A percentile compares a stretch with the other conserved stretches of the same genome.
These are phyloP conservation scores for Penicillium hordei DNA, from an alignment of 2,329 filamentous ascomycete genomes.

Conservation along the genomic window DNA sequence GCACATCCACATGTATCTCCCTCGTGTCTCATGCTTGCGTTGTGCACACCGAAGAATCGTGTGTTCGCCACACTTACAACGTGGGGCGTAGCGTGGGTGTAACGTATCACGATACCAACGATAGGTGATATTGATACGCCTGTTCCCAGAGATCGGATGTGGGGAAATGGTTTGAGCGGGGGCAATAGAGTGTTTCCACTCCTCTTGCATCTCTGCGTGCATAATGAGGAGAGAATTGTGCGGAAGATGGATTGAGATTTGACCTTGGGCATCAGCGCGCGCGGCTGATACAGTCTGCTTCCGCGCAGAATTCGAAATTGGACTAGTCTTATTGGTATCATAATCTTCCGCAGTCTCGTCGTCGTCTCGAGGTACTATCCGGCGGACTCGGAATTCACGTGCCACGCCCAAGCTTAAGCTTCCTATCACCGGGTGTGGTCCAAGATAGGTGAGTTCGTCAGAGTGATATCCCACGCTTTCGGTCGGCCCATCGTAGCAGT, in stretches of 20 bases:
- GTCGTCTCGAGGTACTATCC: slow-evolving; percentile 62
- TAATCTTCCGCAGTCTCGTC: slow-evolving; percentile 40
- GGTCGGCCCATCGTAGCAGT: slow-evolving; percentile 80
- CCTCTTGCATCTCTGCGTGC: slow-evolving; percentile 97
- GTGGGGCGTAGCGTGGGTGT: slow-evolving; percentile 74
- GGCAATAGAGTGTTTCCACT: slow-evolving; percentile 87
- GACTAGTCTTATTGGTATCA: slow-evolving; percentile 12
- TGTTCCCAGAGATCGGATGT: slow-evolving; percentile 76
- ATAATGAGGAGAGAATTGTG: slow-evolving; percentile 93
- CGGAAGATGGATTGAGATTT: slow-evolving; percentile 88
- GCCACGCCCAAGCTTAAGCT: slow-evolving; percentile 87
- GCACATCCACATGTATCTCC: slow-evolving; percentile 93
- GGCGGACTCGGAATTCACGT: slow-evolving; percentile 86
- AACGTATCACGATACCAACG: slow-evolving; percentile 76
- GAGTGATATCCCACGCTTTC: slow-evolving; percentile 90
- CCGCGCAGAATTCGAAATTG: slow-evolving; percentile 31
- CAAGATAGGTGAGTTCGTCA: slow-evolving; percentile 90
- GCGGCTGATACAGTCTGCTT: slow-evolving; percentile 17
- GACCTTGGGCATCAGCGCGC: slow-evolving; percentile 67
- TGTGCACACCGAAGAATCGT: slow-evolving; percentile 74
- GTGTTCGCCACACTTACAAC: slow-evolving; percentile 72
- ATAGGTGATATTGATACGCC: slow-evolving; percentile 91
- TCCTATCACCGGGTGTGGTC: slow-evolving; percentile 83
- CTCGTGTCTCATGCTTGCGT: slow-evolving; percentile 71
- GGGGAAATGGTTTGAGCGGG: slow-evolving; percentile 75